These are phyloP conservation scores for Raddia distichophylla DNA, from an alignment of 176 grass and related monocot genomes.

Conservation along the genomic window DNA sequence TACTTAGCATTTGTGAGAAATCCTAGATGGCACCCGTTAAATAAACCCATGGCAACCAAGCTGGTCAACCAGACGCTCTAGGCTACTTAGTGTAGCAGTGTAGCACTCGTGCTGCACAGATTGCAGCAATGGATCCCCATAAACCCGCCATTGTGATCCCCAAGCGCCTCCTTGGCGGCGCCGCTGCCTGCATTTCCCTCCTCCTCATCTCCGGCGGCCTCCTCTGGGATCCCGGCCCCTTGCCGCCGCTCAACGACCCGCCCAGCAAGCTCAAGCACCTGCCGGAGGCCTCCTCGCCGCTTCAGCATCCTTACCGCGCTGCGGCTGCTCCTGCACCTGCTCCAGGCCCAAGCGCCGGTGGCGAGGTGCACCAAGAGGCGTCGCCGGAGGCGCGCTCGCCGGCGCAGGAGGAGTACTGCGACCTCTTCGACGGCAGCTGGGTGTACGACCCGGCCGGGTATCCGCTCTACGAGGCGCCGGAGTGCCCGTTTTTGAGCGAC, in stretches of 20 bases:
- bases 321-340: not conserved
- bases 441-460: conserved; percentile 43
- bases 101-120: not conserved
- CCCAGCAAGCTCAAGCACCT: not conserved
- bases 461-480: conserved; percentile 52
- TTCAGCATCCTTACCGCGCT: not conserved
- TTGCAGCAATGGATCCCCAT: not conserved
- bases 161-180: not conserved
- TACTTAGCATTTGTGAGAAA: too few species aligned
- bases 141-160: not conserved
- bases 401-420: conserved; percentile 13
- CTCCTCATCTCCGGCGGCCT: conserved; percentile 1
- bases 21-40: too few species aligned
- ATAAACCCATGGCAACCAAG: too few species aligned
- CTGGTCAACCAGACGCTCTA: too few species aligned
- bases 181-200: not conserved
- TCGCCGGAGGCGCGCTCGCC: not conserved
- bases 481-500: conserved; percentile 68
- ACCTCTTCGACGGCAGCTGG: conserved; percentile 64
- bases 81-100: too few species aligned
- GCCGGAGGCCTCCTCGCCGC: not conserved
- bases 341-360: not conserved
- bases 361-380: not conserved
- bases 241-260: not conserved
- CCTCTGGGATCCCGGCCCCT: not conserved